phyloP scores from a whole-genome alignment of 495 filamentous ascomycete species.

The Evernia prunastri region DNA sequence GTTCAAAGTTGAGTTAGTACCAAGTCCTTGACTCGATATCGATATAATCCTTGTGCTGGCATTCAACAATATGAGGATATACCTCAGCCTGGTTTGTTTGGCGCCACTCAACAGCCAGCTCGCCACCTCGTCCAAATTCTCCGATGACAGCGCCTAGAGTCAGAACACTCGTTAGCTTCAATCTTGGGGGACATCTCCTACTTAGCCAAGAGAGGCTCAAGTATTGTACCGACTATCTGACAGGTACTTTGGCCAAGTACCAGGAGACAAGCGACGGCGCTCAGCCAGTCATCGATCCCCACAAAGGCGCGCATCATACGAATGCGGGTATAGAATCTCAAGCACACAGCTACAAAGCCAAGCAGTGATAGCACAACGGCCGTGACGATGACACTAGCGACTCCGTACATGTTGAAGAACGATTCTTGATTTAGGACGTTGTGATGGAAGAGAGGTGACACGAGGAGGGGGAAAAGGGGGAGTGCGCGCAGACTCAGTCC shows the following conservation, averaged over 20 bases:
- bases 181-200: neutral
- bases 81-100: neutral
- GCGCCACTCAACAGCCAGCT: neutral
- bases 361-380: slow-evolving; percentile 17
- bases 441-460: too few relatives aligned
- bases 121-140: neutral
- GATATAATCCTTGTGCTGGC: neutral
- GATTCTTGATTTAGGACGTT: neutral
- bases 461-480: too few relatives aligned
- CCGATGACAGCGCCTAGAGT: neutral
- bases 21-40: neutral
- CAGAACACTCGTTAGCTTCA: neutral
- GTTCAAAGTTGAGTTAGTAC: neutral
- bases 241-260: slow-evolving; percentile 4
- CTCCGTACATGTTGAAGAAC: neutral
- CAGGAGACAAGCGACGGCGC: slow-evolving; percentile 9
- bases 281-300: slow-evolving; percentile 21
- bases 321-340: slow-evolving; percentile 16
- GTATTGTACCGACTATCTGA: slow-evolving; percentile 13
- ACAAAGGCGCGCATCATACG: slow-evolving; percentile 4
- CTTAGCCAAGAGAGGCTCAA: neutral
- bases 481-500: too few relatives aligned
- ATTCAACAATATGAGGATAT: neutral
- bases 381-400: slow-evolving; percentile 11
- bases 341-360: slow-evolving; percentile 11